Evolutionary conservation across 805 yeast genomes (phyloP).

Genomic region (Lachancea lanzarotensis): DNA sequence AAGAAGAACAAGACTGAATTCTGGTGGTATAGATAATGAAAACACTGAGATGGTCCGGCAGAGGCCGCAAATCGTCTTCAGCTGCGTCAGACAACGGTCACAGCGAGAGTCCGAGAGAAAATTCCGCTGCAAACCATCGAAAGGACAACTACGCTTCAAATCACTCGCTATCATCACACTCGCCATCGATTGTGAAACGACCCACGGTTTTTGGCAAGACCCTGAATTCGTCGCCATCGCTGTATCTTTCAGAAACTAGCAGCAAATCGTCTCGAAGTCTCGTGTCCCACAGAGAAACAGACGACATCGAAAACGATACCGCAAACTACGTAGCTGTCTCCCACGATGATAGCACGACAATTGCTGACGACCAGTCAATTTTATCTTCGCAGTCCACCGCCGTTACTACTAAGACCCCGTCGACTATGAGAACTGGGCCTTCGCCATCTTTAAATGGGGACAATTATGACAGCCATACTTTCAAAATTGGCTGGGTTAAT

Average conservation of each 20-base stretch:
- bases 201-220: constrained; percentile 3
- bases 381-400: neutral
- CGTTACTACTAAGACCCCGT: neutral
- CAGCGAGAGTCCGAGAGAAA: neutral
- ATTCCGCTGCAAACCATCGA: neutral
- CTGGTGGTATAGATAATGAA: constrained; percentile 7
- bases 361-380: constrained; percentile 2
- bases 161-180: neutral
- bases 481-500: constrained; percentile 59
- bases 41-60: constrained; percentile 11
- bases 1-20: neutral
- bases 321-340: neutral
- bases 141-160: neutral
- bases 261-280: constrained; percentile 6
- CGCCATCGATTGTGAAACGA: neutral
- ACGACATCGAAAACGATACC: constrained; percentile 1
- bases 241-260: constrained; percentile 5
- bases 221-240: constrained; percentile 2
- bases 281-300: constrained; percentile 1
- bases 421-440: neutral
- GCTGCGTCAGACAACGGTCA: constrained; percentile 6
- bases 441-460: constrained; percentile 12
- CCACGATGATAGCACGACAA: neutral
- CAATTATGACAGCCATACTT: constrained; percentile 35
- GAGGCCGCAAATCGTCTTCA: constrained; percentile 8